Conservation (phyloP, 2,329 filamentous ascomycete genomes). For the Monosporascus sp. region DNA sequence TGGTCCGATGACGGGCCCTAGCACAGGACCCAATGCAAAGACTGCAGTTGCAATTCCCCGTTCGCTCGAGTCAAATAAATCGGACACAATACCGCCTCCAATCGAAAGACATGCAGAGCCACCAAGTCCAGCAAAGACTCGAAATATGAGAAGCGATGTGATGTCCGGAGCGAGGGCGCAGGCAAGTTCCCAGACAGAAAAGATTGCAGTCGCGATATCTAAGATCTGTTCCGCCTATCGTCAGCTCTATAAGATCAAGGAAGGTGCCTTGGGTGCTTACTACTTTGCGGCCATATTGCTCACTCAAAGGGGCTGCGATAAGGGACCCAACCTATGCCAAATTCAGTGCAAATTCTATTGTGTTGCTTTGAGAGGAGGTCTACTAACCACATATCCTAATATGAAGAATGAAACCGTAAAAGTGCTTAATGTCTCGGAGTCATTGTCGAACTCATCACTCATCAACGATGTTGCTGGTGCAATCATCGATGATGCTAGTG, state of each 20-base stretch:
- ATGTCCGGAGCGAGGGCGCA: constrained; percentile 9
- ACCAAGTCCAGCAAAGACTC: constrained; percentile 5
- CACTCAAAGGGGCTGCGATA: constrained; percentile 8
- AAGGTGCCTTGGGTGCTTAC: constrained; percentile 1
- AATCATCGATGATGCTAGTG: constrained; percentile 11
- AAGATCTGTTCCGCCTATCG: constrained; percentile 1
- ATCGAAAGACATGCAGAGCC: constrained; percentile 10
- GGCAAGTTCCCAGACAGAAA: constrained; percentile 6
- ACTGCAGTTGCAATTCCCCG: constrained; percentile 8
- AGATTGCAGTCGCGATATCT: constrained; percentile 8
- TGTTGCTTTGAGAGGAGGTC: background rate
- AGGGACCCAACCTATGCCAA: constrained; percentile 8
- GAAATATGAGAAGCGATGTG: constrained; percentile 6
- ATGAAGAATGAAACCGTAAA: constrained; percentile 14
- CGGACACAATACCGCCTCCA: constrained; percentile 10
- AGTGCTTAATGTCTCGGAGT: constrained; percentile 4
- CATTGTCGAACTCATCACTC: constrained; percentile 8
- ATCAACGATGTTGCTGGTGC: constrained; percentile 9
- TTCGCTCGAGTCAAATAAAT: constrained; percentile 7
- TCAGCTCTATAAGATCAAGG: background rate
- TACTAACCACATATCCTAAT: constrained; percentile 10
- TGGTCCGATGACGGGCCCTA: constrained; percentile 11
- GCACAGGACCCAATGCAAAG: constrained; percentile 7
- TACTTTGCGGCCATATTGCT: constrained; percentile 10
- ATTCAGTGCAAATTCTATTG: background rate